Evolutionary conservation across 768 basidiomycete species (phyloP).

Genomic region (Termitomyces titanicus): DNA sequence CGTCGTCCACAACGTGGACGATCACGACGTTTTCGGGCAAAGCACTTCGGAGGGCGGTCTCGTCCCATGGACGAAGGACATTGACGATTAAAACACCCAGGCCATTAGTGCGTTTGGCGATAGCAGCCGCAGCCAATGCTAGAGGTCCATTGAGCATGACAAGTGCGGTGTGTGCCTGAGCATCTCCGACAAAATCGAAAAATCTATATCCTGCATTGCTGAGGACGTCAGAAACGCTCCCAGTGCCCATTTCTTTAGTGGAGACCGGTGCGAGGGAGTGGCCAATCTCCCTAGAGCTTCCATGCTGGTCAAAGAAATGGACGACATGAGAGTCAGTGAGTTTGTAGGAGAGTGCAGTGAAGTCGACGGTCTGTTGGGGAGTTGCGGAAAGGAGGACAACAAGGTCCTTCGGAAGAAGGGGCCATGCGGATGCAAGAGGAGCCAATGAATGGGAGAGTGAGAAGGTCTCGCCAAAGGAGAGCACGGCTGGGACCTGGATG

Average conservation of each 20-base stretch:
- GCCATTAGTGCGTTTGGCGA: slow-evolving; percentile 39
- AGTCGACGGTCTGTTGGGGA: slow-evolving; percentile 77
- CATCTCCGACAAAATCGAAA: slow-evolving; percentile 75
- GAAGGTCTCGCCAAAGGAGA: slow-evolving; percentile 60
- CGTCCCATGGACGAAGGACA: slow-evolving; percentile 82
- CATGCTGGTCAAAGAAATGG: slow-evolving; percentile 89
- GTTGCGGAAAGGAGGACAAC: slow-evolving; percentile 80
- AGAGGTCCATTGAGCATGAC: slow-evolving; percentile 76
- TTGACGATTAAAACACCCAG: slow-evolving; percentile 71
- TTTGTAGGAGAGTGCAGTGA: slow-evolving; percentile 73
- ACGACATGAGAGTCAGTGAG: slow-evolving; percentile 66
- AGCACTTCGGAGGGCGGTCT: slow-evolving; percentile 51
- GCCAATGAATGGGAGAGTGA: slow-evolving; percentile 77
- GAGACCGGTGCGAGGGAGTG: slow-evolving; percentile 41
- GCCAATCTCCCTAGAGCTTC: slow-evolving; percentile 72
- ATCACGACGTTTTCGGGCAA: slow-evolving; percentile 57
- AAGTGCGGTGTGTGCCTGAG: slow-evolving; percentile 58
- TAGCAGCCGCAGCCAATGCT: slow-evolving; percentile 57
- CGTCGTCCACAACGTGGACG: slow-evolving; percentile 79
- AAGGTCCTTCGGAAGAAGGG: slow-evolving; percentile 60
- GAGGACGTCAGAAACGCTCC: slow-evolving; percentile 46
- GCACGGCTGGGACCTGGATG: slow-evolving; percentile 79
- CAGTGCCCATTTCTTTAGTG: slow-evolving; percentile 22
- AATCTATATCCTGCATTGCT: slow-evolving; percentile 59
- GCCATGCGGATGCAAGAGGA: slow-evolving; percentile 54